phyloP scores from a whole-genome alignment of 2,329 filamentous ascomycete genomes.

The Cladophialophora carrionii region DNA sequence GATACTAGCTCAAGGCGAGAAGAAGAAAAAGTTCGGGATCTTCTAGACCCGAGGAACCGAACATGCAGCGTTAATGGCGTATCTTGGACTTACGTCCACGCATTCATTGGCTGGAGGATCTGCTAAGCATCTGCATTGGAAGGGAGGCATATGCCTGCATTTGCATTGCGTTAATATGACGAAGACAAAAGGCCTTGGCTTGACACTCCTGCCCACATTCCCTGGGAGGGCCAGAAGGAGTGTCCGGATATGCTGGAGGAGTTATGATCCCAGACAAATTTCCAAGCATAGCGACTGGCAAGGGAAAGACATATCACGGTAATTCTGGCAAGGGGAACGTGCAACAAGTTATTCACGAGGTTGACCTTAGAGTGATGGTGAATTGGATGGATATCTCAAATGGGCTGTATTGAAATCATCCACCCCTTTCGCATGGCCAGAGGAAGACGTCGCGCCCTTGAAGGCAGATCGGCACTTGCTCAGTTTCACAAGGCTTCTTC shows the following conservation, averaged over 20 bases:
- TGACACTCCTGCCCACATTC: neutral
- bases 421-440: neutral
- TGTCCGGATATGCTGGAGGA: neutral
- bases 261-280: neutral
- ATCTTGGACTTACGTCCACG: neutral
- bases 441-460: neutral
- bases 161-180: neutral
- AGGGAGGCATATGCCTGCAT: neutral
- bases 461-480: neutral
- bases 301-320: constrained; percentile 2
- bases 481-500: neutral
- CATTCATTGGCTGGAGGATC: neutral
- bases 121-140: constrained; percentile 1
- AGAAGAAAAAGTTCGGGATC: constrained; percentile 41
- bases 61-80: neutral
- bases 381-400: constrained; percentile 5
- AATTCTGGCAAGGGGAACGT: neutral
- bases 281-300: constrained; percentile 5
- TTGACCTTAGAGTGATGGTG: neutral
- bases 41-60: constrained; percentile 27
- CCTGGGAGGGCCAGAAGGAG: neutral
- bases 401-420: constrained; percentile 7
- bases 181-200: neutral
- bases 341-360: neutral
- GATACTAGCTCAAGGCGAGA: constrained; percentile 34